Evolutionary conservation across 2,329 filamentous ascomycete genomes (phyloP).

Genomic region (Thelonectria discophora): DNA sequence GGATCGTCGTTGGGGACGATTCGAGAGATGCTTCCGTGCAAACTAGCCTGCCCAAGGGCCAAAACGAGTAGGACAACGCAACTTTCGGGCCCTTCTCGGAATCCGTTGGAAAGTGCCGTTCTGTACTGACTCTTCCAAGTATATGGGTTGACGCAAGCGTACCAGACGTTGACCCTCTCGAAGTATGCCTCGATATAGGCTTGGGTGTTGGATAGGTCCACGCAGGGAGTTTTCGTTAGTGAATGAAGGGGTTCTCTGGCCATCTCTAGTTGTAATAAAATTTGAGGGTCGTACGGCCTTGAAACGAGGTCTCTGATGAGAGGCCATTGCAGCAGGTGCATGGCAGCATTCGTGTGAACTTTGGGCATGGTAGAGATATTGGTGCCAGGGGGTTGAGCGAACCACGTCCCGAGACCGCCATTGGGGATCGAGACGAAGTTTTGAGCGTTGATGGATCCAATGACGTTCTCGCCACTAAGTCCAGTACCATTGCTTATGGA

Average conservation of each 20-base stretch:
- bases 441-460: conserved; percentile 53
- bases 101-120: conserved; percentile 77
- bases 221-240: conserved; percentile 69
- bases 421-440: conserved; percentile 66
- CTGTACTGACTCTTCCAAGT: conserved; percentile 81
- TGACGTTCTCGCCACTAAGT: conserved; percentile 64
- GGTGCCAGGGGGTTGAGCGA: conserved; percentile 57
- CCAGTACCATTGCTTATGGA: conserved; percentile 71
- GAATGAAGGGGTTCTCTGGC: conserved; percentile 77
- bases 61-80: conserved; percentile 83
- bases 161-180: conserved; percentile 83
- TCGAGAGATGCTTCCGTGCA: conserved; percentile 78
- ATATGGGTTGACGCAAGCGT: conserved; percentile 84
- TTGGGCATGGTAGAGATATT: conserved; percentile 91
- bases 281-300: conserved; percentile 80
- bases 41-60: conserved; percentile 78
- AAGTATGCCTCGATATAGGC: conserved; percentile 84
- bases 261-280: conserved; percentile 84
- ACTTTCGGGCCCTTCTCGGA: conserved; percentile 81
- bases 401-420: conserved; percentile 78
- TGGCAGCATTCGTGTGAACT: conserved; percentile 80
- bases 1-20: conserved; percentile 74
- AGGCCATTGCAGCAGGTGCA: conserved; percentile 83
- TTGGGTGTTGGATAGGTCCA: conserved; percentile 78
- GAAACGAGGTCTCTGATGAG: conserved; percentile 81